phyloP scores from a whole-genome alignment of 768 basidiomycete genomes.

The Mycena capillaripes region DNA sequence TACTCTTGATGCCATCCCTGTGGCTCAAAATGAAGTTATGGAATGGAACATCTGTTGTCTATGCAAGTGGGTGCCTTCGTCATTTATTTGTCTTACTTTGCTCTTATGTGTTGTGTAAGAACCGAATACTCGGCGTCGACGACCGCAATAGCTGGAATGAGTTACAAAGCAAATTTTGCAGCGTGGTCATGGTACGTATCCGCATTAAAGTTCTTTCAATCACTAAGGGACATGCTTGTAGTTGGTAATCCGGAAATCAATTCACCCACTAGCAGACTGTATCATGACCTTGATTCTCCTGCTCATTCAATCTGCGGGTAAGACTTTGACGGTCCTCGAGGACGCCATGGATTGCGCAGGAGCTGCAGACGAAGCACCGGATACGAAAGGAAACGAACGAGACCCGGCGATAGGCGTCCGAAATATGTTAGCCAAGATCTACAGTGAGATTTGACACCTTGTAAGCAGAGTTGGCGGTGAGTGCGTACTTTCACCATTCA shows the following conservation, averaged over 20 bases:
- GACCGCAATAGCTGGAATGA: conserved; percentile 99
- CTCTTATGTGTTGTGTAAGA: conserved; percentile 56
- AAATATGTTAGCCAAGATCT: no score
- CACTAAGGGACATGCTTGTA: conserved; percentile 46
- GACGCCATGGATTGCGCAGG: conserved; percentile 90
- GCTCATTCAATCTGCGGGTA: conserved; percentile 89
- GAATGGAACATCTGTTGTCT: conserved; percentile 89
- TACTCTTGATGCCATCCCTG: conserved; percentile 80
- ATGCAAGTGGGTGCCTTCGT: conserved; percentile 82
- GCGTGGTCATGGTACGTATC: conserved; percentile 83
- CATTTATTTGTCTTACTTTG: neutral
- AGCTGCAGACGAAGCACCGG: conserved; percentile 81
- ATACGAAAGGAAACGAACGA: conserved; percentile 86
- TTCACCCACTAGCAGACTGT: conserved; percentile 91
- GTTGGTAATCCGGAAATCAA: conserved; percentile 91
- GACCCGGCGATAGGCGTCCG: conserved; percentile 93
- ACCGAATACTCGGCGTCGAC: conserved; percentile 94
- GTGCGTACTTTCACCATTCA: no score
- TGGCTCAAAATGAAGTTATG: conserved; percentile 88
- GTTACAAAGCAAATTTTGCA: conserved; percentile 94
- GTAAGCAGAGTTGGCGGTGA: conserved; percentile 70
- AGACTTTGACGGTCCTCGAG: conserved; percentile 94
- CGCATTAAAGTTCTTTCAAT: neutral
- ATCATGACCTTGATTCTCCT: conserved; percentile 94
- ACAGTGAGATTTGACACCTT: conserved; percentile 77